Percentiles rank a stretch among this genome's conserved stretches.
Evolutionary conservation across 768 basidiomycete species (phyloP).

Genomic region (Pleurotus pulmonarius): DNA sequence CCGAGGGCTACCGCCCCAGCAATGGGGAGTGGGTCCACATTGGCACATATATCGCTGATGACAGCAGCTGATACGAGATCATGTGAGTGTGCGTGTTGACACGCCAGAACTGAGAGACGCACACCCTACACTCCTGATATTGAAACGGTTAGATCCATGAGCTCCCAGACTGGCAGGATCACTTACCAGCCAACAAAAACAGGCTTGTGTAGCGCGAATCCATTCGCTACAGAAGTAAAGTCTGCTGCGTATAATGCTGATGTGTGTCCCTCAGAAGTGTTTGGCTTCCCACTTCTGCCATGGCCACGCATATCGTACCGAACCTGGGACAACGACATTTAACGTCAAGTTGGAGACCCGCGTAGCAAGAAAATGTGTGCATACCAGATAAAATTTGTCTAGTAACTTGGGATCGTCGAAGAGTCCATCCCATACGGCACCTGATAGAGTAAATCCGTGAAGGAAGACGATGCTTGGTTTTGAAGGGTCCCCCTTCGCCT

Average conservation of each 20-base stretch:
- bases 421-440: background rate
- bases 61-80: background rate
- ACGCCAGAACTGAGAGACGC: background rate
- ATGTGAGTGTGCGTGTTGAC: background rate
- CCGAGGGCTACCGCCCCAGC: constrained; percentile 3
- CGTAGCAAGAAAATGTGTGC: background rate
- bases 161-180: too few species aligned
- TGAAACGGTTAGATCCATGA: too few species aligned
- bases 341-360: background rate
- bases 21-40: background rate
- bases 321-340: background rate
- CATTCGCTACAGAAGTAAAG: background rate
- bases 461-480: constrained; percentile 8
- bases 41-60: constrained; percentile 1
- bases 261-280: background rate
- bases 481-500: background rate
- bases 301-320: constrained; percentile 6
- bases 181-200: background rate
- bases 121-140: background rate
- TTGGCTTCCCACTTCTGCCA: constrained; percentile 6
- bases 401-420: background rate
- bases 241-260: constrained; percentile 1
- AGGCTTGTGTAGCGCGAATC: background rate
- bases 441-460: background rate
- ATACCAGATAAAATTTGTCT: background rate